A percentile compares a stretch with the other conserved stretches of the same genome.
Evolutionary conservation across 169 alveolate species (phyloP).

Genomic region (Plasmodium knowlesi): DNA sequence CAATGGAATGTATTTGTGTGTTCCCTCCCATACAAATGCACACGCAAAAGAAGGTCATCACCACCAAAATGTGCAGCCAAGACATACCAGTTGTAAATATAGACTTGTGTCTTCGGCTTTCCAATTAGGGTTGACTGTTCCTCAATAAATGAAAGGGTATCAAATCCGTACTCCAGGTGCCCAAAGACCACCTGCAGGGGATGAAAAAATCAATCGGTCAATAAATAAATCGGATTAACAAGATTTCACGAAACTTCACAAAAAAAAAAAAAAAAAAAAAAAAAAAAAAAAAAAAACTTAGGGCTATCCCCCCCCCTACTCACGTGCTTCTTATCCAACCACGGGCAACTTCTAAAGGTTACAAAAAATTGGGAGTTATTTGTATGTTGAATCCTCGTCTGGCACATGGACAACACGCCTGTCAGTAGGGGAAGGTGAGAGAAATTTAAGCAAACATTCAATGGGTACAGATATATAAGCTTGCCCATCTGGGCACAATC

Average conservation of each 20-base stretch:
- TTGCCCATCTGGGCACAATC: background rate
- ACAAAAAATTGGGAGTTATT: conserved; percentile 94
- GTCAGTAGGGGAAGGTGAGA: background rate
- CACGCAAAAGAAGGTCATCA: background rate
- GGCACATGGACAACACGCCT: conserved; percentile 90
- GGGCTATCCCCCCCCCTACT: background rate
- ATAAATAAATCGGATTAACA: background rate
- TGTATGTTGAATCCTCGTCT: conserved; percentile 86
- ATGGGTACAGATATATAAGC: conserved; percentile 24
- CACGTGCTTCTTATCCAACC: conserved; percentile 93
- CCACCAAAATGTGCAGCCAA: background rate
- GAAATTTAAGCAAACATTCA: background rate
- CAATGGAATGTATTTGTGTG: background rate
- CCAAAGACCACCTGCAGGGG: conserved; percentile 87
- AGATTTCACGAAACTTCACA: background rate
- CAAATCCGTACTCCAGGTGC: conserved; percentile 85
- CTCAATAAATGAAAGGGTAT: conserved; percentile 84
- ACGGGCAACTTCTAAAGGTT: conserved; percentile 94
- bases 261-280: background rate
- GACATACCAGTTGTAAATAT: conserved; percentile 84
- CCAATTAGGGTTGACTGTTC: conserved; percentile 86
- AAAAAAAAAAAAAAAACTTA: background rate
- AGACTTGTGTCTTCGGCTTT: conserved; percentile 83
- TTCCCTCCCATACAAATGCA: background rate
- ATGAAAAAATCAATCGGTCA: background rate